Evolutionary conservation across 139 green algal genomes (phyloP), one percentile per base, ranked within the genome.

Genomic region (Chlamydomonas urium): DNA sequence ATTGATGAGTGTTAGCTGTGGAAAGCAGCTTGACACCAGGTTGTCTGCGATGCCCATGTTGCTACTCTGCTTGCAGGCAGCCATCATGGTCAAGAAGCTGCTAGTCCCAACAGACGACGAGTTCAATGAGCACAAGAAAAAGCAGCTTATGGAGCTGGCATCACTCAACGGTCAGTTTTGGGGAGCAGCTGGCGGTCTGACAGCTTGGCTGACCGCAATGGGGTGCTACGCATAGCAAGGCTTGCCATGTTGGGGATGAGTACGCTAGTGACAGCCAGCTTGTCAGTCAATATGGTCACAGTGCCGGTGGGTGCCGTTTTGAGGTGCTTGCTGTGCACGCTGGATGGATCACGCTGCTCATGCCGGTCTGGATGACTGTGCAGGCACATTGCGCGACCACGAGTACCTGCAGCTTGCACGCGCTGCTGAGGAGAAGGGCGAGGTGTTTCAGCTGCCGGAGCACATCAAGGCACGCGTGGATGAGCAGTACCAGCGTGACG

Each of bases 91-190:
- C 1, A 48, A 93, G 72, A 86, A 92, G 61, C 86, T 97, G 65
- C 78, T 97, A 45, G 61, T 86, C 58, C 93, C 93, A 14, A 69
- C 89, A 48, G 92, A 97, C 68, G 93, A 97, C 58, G 85, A 80
- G 34, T 69, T 83, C 48, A 97, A 97, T 69, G 89, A 97, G 78
- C 90, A 97, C 83, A 97, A 97, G 83, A 83, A 88, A 23, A 62
- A 89, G 71, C 86, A 94, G 78, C 76, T 97, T 66, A 73, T 90
- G 8, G 93, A 97, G 79, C 84, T 97, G 42, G 93, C 93, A 19
- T 70, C 86, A 1, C 81, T 97, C 2, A 97, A 97, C 56, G 92
- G 91, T 83, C 21, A 26, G 76, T 50, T 50, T 14, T 24, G 14
- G 42, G 8, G 42, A 24, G 42, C 42, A 50, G 10, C 14, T 50